phyloP scores from a whole-genome alignment of 106 monocot genomes.

The Apostasia shenzhenica region DNA sequence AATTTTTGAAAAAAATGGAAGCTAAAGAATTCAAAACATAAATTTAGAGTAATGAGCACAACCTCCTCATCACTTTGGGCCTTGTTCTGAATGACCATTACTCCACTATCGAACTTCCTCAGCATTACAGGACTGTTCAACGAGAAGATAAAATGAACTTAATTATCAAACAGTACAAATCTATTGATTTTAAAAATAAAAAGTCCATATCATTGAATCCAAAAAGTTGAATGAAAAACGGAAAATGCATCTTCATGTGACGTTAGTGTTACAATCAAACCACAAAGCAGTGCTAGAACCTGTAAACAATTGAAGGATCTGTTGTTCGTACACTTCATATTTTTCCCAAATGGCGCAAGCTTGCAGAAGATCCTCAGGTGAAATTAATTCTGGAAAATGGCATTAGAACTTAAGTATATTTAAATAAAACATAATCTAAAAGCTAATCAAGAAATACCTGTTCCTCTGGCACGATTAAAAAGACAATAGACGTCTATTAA shows the following conservation, averaged over 20 bases:
- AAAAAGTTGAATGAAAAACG: not conserved
- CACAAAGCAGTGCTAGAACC: conserved; percentile 25
- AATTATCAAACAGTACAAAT: not conserved
- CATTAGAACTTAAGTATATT: conserved; percentile 8
- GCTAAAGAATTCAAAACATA: no score
- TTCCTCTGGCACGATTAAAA: conserved; percentile 98
- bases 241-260: conserved; percentile 3
- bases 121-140: conserved; percentile 79
- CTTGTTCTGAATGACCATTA: conserved; percentile 94
- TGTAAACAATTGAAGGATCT: conserved; percentile 43
- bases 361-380: conserved; percentile 95
- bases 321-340: conserved; percentile 88
- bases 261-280: conserved; percentile 11
- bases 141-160: conserved; percentile 6
- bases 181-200: not conserved
- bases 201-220: not conserved
- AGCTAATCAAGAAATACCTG: conserved; percentile 38
- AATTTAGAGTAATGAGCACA: not conserved
- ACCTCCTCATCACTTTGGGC: conserved; percentile 90
- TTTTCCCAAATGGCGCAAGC: conserved; percentile 96
- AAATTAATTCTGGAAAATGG: conserved; percentile 66
- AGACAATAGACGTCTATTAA: conserved; percentile 90
- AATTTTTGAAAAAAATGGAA: no score
- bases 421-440: not conserved
- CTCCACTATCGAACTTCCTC: conserved; percentile 94